phyloP scores from a whole-genome alignment of 768 basidiomycete genomes.

The Trametes elegans region DNA sequence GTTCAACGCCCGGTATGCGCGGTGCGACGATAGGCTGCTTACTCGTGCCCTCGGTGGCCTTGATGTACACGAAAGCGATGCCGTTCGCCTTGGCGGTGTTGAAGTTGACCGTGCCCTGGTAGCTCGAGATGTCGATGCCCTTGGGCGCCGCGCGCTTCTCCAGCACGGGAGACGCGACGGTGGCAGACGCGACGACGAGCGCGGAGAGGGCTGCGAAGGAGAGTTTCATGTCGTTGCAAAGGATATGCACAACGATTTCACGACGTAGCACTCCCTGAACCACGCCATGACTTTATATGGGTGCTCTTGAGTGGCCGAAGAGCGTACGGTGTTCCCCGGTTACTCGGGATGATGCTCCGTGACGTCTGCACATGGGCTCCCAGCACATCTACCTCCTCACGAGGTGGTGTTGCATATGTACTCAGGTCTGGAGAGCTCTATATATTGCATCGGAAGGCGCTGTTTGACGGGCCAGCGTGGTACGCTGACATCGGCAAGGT shows the following conservation, averaged over 20 bases:
- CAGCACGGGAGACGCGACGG: neutral
- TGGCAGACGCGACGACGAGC: neutral
- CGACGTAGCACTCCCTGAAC: neutral
- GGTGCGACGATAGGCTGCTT: constrained; percentile 2
- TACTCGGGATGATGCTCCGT: neutral
- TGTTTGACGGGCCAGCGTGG: constrained; percentile 4
- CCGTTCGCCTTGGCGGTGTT: constrained; percentile 48
- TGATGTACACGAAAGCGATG: constrained; percentile 58
- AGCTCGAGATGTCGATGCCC: constrained; percentile 57
- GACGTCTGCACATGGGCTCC: neutral
- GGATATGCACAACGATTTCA: neutral
- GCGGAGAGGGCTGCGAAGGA: neutral
- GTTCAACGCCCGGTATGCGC: neutral
- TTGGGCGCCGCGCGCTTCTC: constrained; percentile 39
- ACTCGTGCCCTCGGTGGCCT: constrained; percentile 66
- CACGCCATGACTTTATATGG: neutral
- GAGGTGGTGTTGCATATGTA: neutral
- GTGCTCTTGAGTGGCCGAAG: too few species aligned
- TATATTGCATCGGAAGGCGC: neutral
- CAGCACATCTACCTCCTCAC: neutral
- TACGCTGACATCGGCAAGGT: constrained; percentile 4
- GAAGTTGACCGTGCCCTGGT: constrained; percentile 52
- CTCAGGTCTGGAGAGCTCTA: neutral
- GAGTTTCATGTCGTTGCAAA: neutral
- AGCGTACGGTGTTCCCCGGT: too few species aligned